Evolutionary conservation across 495 filamentous ascomycete species (phyloP).

Genomic region (Penicillium parvum): DNA sequence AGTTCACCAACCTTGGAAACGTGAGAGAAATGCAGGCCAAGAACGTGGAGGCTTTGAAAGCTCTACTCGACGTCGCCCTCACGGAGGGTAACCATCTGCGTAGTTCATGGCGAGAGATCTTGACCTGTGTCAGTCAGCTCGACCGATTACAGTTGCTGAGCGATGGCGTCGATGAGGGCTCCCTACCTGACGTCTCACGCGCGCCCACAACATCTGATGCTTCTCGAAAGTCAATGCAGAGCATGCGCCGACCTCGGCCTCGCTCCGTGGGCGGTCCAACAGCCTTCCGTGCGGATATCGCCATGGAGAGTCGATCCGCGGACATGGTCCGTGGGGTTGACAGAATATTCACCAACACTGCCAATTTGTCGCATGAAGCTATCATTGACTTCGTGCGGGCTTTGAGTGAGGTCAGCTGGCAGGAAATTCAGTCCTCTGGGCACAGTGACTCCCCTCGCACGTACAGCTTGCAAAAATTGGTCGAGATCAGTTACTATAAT

Average conservation of each 20-base stretch:
- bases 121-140: constrained; percentile 93
- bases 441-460: constrained; percentile 92
- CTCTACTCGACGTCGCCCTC: constrained; percentile 83
- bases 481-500: constrained; percentile 99
- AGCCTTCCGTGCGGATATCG: constrained; percentile 78
- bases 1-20: constrained; percentile 93
- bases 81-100: constrained; percentile 87
- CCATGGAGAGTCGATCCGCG: constrained; percentile 83
- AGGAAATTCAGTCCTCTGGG: constrained; percentile 95
- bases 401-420: constrained; percentile 95
- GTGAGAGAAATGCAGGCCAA: constrained; percentile 92
- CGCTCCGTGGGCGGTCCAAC: constrained; percentile 59
- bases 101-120: constrained; percentile 88
- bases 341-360: constrained; percentile 92
- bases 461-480: constrained; percentile 94
- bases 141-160: constrained; percentile 95
- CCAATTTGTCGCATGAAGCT: constrained; percentile 86
- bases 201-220: constrained; percentile 49
- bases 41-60: constrained; percentile 91
- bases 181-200: constrained; percentile 88
- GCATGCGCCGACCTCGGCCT: constrained; percentile 57
- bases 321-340: constrained; percentile 92
- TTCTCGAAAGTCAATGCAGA: constrained; percentile 65
- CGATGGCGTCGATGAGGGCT: constrained; percentile 86
- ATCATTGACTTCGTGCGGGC: constrained; percentile 97